These are phyloP conservation scores for Fraxinus platypoda DNA, from an alignment of 305 asterid species.

Conservation along the genomic window DNA sequence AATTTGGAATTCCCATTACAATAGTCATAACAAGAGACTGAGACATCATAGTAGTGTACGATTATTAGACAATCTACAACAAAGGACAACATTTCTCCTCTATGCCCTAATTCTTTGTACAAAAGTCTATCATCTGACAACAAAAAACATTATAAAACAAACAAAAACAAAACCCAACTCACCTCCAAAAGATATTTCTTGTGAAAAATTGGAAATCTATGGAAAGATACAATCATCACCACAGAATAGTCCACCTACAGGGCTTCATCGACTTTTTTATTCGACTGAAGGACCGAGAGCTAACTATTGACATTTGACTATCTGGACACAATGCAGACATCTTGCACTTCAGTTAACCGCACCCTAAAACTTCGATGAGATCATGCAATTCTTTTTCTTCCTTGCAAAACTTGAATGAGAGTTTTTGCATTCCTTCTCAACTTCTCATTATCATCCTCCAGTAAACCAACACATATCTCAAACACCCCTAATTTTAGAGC, in stretches of 20 bases:
- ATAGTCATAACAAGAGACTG: conserved; percentile 15
- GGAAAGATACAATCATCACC: neutral
- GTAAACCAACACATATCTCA: conserved; percentile 56
- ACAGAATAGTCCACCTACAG: neutral
- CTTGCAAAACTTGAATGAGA: conserved; percentile 73
- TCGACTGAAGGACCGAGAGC: neutral
- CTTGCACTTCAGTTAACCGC: conserved; percentile 9
- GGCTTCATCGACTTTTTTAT: neutral
- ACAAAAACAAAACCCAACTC: conserved; percentile 22
- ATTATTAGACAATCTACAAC: conserved; percentile 47
- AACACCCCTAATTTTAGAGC: conserved; percentile 57
- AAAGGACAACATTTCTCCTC: conserved; percentile 32
- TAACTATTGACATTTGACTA: neutral
- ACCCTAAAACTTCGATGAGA: neutral
- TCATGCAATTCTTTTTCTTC: conserved; percentile 35
- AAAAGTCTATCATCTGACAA: conserved; percentile 33
- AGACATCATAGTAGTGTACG: conserved; percentile 19
- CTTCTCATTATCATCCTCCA: conserved; percentile 86
- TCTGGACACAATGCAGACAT: neutral
- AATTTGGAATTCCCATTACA: conserved; percentile 22
- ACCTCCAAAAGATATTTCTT: conserved; percentile 30
- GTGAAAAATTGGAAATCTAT: conserved; percentile 2
- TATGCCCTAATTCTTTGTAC: conserved; percentile 55
- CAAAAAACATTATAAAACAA: neutral
- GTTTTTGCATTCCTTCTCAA: conserved; percentile 71